Base-by-base conservation (phyloP, 768 basidiomycete genomes). In the Omphalotus guepiniiformis region DNA sequence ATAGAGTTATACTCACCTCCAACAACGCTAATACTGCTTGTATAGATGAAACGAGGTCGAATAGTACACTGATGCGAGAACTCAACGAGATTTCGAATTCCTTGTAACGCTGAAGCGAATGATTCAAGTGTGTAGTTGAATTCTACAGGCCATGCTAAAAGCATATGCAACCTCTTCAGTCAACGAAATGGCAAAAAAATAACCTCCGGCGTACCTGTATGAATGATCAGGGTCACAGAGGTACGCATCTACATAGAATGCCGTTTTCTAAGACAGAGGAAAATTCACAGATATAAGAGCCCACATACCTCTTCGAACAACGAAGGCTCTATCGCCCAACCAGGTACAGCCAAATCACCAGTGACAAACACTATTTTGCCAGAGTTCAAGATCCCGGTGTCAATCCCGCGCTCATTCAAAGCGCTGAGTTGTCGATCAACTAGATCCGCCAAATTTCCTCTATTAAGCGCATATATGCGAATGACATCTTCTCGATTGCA, bases 91-190 rank as follows among this genome's bases (percentile, higher is more conserved):
- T 37, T 16, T 4, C 58, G 55, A 11, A 61, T 47, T 1, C 50
- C 44, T 12, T 19, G 29, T 9, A 65, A 27, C 18, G 38, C 37
- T 0, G 56, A 52, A 34, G 57, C 53, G 48, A 63, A 61, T 12
- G 49, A 52, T 11, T 47, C 6, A n/a, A 65, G 47, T 3, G 55
- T 15, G 9, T 52, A 9, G 47, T 58, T 60, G 50, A 62, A 61
- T 48, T 63, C 54, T 2, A 63, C 55, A 1, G 48, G 50, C 59
- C 58, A 65, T 28, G 63, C 63, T 58, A 25, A n/a, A 28, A 8
- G 15, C n/a, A n/a, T n/a, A n/a, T 54, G 6, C 11, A 32, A 39
- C 9, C 5, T 39, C 16, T 18, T 12, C 13, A 27, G 23, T 16
- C 39, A n/a, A 25, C 26, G 49, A n/a, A 6, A 42, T 25, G 15